phyloP scores from a whole-genome alignment of 495 filamentous ascomycete genomes.

The Talaromyces thailandensis region DNA sequence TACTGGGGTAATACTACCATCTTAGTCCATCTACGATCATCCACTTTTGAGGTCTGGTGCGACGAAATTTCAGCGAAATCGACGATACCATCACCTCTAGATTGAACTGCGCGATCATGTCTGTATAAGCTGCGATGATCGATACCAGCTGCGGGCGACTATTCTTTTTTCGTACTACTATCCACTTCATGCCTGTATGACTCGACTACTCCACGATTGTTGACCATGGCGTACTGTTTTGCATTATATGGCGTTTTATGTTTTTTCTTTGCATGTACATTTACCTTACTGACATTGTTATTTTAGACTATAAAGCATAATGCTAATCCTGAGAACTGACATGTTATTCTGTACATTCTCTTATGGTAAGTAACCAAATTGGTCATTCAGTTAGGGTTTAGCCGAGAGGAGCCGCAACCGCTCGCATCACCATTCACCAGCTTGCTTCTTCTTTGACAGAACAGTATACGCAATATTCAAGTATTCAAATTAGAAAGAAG shows the following conservation, averaged over 20 bases:
- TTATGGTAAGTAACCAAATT: neutral
- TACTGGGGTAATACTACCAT: too few relatives aligned
- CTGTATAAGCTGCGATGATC: neutral
- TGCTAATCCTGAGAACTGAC: neutral
- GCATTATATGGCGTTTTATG: neutral
- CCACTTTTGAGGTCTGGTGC: neutral
- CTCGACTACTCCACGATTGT: neutral
- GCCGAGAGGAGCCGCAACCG: conserved; percentile 24
- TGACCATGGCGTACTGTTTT: neutral
- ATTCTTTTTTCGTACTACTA: neutral
- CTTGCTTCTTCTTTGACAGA: neutral
- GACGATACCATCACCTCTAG: too few relatives aligned
- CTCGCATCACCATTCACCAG: neutral
- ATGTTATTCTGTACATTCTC: neutral
- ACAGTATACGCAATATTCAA: neutral
- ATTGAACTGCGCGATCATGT: neutral
- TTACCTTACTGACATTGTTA: neutral
- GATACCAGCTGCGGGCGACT: neutral
- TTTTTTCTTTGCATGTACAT: neutral
- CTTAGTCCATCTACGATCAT: too few relatives aligned
- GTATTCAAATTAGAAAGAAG: neutral
- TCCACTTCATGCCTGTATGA: neutral
- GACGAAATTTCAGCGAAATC: too few relatives aligned
- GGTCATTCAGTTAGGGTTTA: conserved; percentile 33
- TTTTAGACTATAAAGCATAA: neutral